Percentiles rank a stretch among this genome's conserved stretches.
These are phyloP conservation scores for Diplocarpon mali DNA, from an alignment of 2,329 filamentous ascomycete species.

Conservation along the genomic window DNA sequence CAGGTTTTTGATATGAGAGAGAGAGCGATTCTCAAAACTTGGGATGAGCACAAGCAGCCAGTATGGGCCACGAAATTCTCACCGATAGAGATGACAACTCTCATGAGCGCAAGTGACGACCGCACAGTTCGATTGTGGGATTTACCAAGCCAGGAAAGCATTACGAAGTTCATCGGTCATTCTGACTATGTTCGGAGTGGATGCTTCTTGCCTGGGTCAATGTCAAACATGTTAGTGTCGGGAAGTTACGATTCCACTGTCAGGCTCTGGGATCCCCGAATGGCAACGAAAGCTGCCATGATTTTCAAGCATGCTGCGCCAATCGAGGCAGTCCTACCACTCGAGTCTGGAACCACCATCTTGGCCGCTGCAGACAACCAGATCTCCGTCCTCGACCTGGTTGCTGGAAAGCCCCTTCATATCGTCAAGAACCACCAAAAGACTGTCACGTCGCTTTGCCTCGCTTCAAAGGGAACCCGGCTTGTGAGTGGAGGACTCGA, in stretches of 20 bases:
- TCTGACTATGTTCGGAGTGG: conserved; percentile 86
- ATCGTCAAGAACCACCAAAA: conserved; percentile 93
- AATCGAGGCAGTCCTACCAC: conserved; percentile 77
- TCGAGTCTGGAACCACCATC: conserved; percentile 77
- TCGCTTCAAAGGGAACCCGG: conserved; percentile 70
- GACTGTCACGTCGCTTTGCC: conserved; percentile 78
- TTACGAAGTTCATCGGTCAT: conserved; percentile 73
- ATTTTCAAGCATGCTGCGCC: conserved; percentile 90
- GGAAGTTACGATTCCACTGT: conserved; percentile 95
- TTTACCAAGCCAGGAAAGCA: conserved; percentile 66
- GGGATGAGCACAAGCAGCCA: conserved; percentile 87
- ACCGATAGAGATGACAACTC: conserved; percentile 71
- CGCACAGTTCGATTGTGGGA: conserved; percentile 91
- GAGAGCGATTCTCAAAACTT: conserved; percentile 87
- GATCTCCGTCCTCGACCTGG: conserved; percentile 84
- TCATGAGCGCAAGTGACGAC: conserved; percentile 89
- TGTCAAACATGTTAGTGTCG: conserved; percentile 65
- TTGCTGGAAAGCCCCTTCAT: conserved; percentile 78
- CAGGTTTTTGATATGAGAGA: conserved; percentile 92
- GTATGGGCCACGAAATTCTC: conserved; percentile 89
- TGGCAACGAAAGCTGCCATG: conserved; percentile 63
- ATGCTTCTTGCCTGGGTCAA: conserved; percentile 66
- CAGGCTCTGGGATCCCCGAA: conserved; percentile 82
- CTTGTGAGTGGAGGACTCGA: conserved; percentile 84
- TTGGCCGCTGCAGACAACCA: conserved; percentile 76